Base-by-base conservation (phyloP, 1,284 basidiomycete species). In the Irpex sp. region DNA sequence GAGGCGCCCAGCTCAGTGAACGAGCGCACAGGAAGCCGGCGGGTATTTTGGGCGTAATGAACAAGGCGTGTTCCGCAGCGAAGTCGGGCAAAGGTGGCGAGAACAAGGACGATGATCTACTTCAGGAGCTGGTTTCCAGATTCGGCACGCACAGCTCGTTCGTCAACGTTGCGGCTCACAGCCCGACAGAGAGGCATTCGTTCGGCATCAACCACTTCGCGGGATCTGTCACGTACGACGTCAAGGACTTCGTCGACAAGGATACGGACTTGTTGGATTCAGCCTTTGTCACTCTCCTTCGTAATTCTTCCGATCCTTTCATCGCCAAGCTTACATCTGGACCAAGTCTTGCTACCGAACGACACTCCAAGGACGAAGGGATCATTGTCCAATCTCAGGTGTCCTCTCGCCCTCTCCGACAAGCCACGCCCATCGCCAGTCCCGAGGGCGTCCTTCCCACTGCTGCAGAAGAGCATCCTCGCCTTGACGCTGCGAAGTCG, bases 151-250 rank as follows among this genome's bases (percentile, higher is more conserved):
- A 96, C 70, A 74, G 87, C 1, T 91, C 92, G n/a, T 96, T 92
- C 71, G 80, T 90, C 51, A 80, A 75, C 58, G 82, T 86, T 68
- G 75, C 47, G 71, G 73, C 55, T 74, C 77, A 57, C 19, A 65
- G 65, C 33, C 71, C 77, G 8, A 70, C 77, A 14, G 82, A 83
- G 57, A 77, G 74, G 61, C 77, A 71, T 58, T 69, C 84, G 23
- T 96, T 97, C 68, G 94, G 90, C 0, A 87, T 98, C 75, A 92
- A 91, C 70, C 96, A 98, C 72, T 96, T 92, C 67, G 82, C 90
- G 0, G 93, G 93, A 0, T 76, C 79, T 4, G 88, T 87, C 59
- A 81, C 87, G 0, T 98, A 98, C 74, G 89, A 94, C 63, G 79
- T 85, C 3, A 75, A 78, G 12, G 79, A 80, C 16, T 96, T 96